Conservation (phyloP, 306 rosid species). For the Carpinus viminea region DNA sequence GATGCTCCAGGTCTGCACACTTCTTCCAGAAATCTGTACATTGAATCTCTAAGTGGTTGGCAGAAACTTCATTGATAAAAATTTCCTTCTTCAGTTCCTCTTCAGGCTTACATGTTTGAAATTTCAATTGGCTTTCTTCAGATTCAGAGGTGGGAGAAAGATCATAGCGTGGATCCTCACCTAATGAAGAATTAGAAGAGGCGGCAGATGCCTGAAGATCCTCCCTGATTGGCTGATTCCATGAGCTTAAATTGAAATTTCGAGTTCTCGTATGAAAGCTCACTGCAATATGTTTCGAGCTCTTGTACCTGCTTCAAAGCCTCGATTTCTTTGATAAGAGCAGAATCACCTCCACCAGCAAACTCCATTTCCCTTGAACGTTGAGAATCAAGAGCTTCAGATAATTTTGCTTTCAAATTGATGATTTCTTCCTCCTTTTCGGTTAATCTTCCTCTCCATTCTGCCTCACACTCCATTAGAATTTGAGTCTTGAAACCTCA, state of each 20-base stretch:
- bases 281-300: slow-evolving; percentile 29
- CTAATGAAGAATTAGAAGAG: not conserved
- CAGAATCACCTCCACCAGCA: not conserved
- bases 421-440: slow-evolving; percentile 37
- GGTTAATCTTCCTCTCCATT: slow-evolving; percentile 31
- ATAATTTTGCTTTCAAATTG: slow-evolving; percentile 38
- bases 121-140: slow-evolving; percentile 8
- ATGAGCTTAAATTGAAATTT: not conserved
- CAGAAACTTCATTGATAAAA: slow-evolving; percentile 3
- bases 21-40: not conserved
- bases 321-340: slow-evolving; percentile 26
- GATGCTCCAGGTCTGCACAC: not conserved
- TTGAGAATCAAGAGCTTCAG: slow-evolving; percentile 40
- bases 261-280: slow-evolving; percentile 6
- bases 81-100: slow-evolving; percentile 8
- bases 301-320: slow-evolving; percentile 34
- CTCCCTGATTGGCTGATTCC: not conserved
- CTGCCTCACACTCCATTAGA: slow-evolving; percentile 21
- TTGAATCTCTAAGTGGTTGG: not conserved
- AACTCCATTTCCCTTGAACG: not conserved
- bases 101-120: slow-evolving; percentile 1
- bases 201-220: not conserved
- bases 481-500: slow-evolving; percentile 16
- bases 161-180: not conserved
- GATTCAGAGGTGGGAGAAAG: not conserved